Evolutionary conservation across 2,329 filamentous ascomycete genomes (phyloP), one percentile per base, ranked within the genome.

Genomic region (Stagonosporopsis tanaceti): DNA sequence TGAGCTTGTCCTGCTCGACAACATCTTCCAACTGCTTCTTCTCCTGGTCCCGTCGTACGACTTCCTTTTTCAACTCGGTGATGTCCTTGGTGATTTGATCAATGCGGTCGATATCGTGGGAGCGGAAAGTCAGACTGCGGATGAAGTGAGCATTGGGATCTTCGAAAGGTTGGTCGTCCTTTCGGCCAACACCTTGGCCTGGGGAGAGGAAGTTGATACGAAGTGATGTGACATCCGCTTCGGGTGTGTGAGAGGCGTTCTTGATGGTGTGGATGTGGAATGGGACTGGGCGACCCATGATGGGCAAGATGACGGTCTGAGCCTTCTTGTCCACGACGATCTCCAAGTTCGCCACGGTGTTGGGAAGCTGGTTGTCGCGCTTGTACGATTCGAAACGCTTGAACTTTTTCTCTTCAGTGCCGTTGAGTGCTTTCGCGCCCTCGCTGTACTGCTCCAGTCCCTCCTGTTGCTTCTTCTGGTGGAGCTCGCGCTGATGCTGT

Each of bases 11-110:
- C 77, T 99, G 95, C 78, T 98, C 95, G 6, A 99, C 93, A 22
- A 99, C 95, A 77, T 99, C 95, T 75, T 99, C 95, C 90, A 99
- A 90, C 68, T 99, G 94, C 81, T 99, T 99, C 87, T 98, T 97
- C 78, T 97, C 94, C 71, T 97, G 93, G 77, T 99, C 95, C 68
- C 92, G 91, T 78, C 96, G 93, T 39, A 92, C 87, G 5, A 91
- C 88, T 66, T 94, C 92, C 74, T 95, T 96, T 81, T 97, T 96
- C 82, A 99, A 89, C 72, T 97, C 95, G 11, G 92, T 94, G 68
- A 99, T 98, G 72, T 96, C 91, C 60, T 90, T 90, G 12, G 93
- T 90, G 65, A 99, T 95, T 69, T 96, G 92, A 57, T 92, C 89
- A 75, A 99, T 93, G 61, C 94, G 88, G 60, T 92, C 87, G 57